phyloP scores from a whole-genome alignment of 768 basidiomycete species.

The Collybia mongolica region DNA sequence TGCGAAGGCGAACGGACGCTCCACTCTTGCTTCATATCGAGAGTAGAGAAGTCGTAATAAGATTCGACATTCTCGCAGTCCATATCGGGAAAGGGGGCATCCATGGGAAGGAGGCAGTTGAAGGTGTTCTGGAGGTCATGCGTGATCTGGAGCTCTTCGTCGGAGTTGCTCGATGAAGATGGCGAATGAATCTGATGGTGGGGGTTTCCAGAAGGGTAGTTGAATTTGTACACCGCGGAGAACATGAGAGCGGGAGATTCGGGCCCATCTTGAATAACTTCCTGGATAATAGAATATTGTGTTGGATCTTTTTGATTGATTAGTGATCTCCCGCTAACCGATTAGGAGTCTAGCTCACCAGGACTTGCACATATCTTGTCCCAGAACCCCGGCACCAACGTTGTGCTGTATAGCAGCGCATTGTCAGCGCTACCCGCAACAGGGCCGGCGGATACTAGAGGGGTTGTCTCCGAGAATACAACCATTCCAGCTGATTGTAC shows the following conservation, averaged over 20 bases:
- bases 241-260: constrained; percentile 37
- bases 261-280: constrained; percentile 42
- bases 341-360: constrained; percentile 38
- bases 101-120: constrained; percentile 19
- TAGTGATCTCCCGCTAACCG: constrained; percentile 3
- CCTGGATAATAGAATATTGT: constrained; percentile 64
- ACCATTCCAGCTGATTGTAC: constrained; percentile 48
- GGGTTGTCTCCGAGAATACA: constrained; percentile 51
- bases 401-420: constrained; percentile 53
- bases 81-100: constrained; percentile 7
- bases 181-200: constrained; percentile 11
- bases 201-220: constrained; percentile 27
- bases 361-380: constrained; percentile 49
- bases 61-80: constrained; percentile 10
- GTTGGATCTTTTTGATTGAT: constrained; percentile 52
- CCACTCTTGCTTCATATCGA: constrained; percentile 10
- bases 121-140: constrained; percentile 12
- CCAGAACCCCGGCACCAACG: constrained; percentile 68
- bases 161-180: constrained; percentile 10
- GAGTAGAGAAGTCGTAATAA: constrained; percentile 12
- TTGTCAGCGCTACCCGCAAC: constrained; percentile 22
- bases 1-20: constrained; percentile 12
- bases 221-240: constrained; percentile 60
- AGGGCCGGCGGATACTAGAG: constrained; percentile 27
- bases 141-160: constrained; percentile 9